These are phyloP conservation scores for Carex cristatella DNA, from an alignment of 176 grass and related monocot genomes.

Conservation along the genomic window DNA sequence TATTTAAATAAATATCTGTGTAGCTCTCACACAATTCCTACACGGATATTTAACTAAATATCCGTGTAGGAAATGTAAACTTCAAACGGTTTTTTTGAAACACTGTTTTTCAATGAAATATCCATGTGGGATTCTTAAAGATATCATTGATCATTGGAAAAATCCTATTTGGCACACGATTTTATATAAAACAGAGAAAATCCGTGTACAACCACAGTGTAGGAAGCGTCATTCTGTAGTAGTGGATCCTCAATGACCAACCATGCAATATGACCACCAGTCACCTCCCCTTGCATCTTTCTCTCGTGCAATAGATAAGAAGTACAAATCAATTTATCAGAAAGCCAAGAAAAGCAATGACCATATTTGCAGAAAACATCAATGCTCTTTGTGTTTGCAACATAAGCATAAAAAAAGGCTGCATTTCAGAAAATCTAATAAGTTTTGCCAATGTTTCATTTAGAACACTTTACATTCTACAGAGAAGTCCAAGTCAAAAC, in stretches of 20 bases:
- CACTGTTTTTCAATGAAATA: too few relatives aligned
- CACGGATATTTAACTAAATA: too few relatives aligned
- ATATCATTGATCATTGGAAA: too few relatives aligned
- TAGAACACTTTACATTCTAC: not conserved
- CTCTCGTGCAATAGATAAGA: slow-evolving; percentile 61
- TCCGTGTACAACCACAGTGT: too few relatives aligned
- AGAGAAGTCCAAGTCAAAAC: not conserved
- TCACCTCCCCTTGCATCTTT: slow-evolving; percentile 53
- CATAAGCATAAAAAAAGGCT: not conserved
- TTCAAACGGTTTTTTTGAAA: too few relatives aligned
- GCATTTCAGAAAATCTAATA: not conserved
- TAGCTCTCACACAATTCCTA: too few relatives aligned
- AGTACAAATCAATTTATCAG: slow-evolving; percentile 32
- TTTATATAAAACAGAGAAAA: too few relatives aligned
- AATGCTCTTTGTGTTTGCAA: not conserved
- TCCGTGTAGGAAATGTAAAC: too few relatives aligned
- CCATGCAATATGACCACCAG: slow-evolving; percentile 74
- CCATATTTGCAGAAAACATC: not conserved
- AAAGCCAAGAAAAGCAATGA: slow-evolving; percentile 15
- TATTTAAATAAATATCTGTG: too few relatives aligned
- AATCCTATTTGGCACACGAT: too few relatives aligned
- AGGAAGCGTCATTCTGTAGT: too few relatives aligned
- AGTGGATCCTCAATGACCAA: slow-evolving; percentile 52
- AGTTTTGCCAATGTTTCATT: not conserved
- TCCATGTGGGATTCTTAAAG: too few relatives aligned